phyloP scores from a whole-genome alignment of 106 monocot species.

The Dendrobium officinale region DNA sequence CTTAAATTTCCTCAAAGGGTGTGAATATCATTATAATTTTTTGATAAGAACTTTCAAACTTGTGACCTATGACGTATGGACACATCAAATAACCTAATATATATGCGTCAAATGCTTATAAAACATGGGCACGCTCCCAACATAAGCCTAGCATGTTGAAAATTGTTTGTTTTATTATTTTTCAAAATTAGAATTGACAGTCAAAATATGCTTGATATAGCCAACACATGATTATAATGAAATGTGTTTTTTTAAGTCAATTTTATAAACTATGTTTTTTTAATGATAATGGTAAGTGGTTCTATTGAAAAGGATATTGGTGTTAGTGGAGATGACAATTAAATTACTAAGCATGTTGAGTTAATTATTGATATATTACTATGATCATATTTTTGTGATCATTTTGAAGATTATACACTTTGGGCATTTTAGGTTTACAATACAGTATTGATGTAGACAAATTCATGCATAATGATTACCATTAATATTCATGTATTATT shows the following conservation, averaged over 20 bases:
- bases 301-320: not conserved
- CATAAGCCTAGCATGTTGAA: no score
- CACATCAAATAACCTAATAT: no score
- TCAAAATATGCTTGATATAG: no score
- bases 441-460: not conserved
- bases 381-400: not conserved
- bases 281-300: not conserved
- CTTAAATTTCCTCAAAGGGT: no score
- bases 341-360: not conserved
- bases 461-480: not conserved
- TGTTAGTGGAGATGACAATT: not conserved
- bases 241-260: not conserved
- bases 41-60: no score
- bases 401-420: not conserved
- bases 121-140: no score
- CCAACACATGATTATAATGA: not conserved
- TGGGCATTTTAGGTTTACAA: not conserved
- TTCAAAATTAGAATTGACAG: no score
- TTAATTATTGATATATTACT: not conserved
- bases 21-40: no score
- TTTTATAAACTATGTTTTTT: not conserved
- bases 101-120: no score
- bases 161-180: no score
- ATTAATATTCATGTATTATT: not conserved
- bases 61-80: no score